Evolutionary conservation across 1,139 yeast genomes (phyloP).

Genomic region (Zygosaccharomyces sapae): DNA sequence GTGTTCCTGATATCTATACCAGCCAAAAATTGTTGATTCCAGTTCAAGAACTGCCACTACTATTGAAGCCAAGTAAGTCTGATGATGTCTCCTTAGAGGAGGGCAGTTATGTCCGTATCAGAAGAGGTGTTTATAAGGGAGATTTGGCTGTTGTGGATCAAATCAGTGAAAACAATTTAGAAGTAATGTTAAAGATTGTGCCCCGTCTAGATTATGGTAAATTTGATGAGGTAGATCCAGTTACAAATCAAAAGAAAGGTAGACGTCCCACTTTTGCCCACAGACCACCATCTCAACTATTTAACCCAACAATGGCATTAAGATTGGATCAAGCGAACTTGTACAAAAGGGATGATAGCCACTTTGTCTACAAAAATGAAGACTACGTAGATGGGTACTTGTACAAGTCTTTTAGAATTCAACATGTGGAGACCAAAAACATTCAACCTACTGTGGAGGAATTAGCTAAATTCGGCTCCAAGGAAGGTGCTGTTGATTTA

Average conservation of each 20-base stretch:
- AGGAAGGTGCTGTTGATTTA: conserved; percentile 76
- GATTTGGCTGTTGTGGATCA: conserved; percentile 93
- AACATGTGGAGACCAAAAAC: conserved; percentile 73
- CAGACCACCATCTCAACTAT: conserved; percentile 81
- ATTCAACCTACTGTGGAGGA: conserved; percentile 89
- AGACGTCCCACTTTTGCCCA: conserved; percentile 48
- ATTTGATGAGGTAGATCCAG: conserved; percentile 54
- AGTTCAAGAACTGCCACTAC: conserved; percentile 90
- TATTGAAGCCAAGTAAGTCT: conserved; percentile 84
- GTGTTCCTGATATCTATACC: conserved; percentile 75
- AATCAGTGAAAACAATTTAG: conserved; percentile 89
- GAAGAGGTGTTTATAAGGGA: conserved; percentile 87
- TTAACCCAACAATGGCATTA: conserved; percentile 72
- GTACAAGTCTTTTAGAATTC: conserved; percentile 79
- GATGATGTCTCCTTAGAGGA: conserved; percentile 85
- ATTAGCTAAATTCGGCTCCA: conserved; percentile 71
- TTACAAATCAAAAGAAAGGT: conserved; percentile 46
- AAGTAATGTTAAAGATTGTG: conserved; percentile 84
- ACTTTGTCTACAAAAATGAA: conserved; percentile 75
- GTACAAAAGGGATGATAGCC: conserved; percentile 68
- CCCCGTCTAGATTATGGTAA: conserved; percentile 92
- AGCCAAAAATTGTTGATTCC: conserved; percentile 86
- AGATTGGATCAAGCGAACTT: conserved; percentile 56
- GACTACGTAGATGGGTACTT: conserved; percentile 87
- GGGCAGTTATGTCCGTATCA: conserved; percentile 86